Evolutionary conservation across 1,284 basidiomycete species (phyloP).

Genomic region (Apiotrichum siamense): DNA sequence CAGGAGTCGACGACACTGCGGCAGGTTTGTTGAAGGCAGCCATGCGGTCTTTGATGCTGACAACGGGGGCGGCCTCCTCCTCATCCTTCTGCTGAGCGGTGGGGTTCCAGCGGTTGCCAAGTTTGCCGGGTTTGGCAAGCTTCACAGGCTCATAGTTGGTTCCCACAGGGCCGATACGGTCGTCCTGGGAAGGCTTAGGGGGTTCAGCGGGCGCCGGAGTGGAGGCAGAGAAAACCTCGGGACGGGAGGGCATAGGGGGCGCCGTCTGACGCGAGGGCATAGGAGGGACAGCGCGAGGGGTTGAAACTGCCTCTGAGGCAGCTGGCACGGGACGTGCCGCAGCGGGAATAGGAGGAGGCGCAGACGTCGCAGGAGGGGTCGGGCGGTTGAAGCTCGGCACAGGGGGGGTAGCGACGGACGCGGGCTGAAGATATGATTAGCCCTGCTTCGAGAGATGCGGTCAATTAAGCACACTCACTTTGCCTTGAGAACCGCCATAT

Average conservation of each 20-base stretch:
- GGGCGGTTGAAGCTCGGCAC: slow-evolving; percentile 15
- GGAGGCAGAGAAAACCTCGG: slow-evolving; percentile 22
- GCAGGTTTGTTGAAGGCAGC: slow-evolving; percentile 29
- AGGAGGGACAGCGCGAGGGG: slow-evolving; percentile 20
- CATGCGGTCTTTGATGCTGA: slow-evolving; percentile 40
- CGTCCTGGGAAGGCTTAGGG: slow-evolving; percentile 65
- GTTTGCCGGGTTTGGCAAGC: slow-evolving; percentile 67
- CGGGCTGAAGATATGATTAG: slow-evolving; percentile 21
- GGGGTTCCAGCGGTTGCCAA: slow-evolving; percentile 68
- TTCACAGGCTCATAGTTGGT: slow-evolving; percentile 82
- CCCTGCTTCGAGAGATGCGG: neutral
- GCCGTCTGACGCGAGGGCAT: slow-evolving; percentile 18
- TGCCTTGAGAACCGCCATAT: slow-evolving; percentile 39
- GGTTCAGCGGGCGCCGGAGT: slow-evolving; percentile 37
- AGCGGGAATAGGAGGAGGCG: slow-evolving; percentile 41
- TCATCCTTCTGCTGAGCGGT: slow-evolving; percentile 45
- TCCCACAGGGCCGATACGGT: slow-evolving; percentile 73
- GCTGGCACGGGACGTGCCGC: slow-evolving; percentile 47
- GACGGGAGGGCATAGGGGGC: slow-evolving; percentile 13
- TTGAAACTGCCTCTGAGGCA: slow-evolving; percentile 3
- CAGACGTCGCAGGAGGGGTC: slow-evolving; percentile 11
- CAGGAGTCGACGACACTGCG: slow-evolving; percentile 15
- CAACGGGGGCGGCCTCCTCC: slow-evolving; percentile 31
- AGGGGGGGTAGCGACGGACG: slow-evolving; percentile 25
- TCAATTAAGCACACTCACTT: slow-evolving; percentile 17